Evolutionary conservation across 2,329 filamentous ascomycete genomes (phyloP).

Genomic region (Myriosclerotinia scirpicola): DNA sequence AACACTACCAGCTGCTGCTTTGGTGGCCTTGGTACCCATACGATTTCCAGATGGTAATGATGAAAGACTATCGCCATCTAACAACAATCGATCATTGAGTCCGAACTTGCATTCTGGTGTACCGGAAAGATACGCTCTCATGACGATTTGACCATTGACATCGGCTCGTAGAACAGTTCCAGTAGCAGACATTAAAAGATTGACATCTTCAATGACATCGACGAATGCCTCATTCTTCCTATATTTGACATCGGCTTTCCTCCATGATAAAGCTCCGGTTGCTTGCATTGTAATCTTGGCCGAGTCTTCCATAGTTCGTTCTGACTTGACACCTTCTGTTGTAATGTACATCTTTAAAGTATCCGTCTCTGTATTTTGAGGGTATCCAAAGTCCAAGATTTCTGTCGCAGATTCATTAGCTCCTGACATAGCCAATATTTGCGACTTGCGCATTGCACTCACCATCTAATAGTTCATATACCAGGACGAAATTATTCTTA

Average conservation of each 20-base stretch:
- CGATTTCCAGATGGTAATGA: conserved; percentile 72
- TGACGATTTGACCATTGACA: conserved; percentile 95
- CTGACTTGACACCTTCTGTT: conserved; percentile 96
- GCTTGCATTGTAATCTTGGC: conserved; percentile 99
- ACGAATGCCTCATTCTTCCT: conserved; percentile 99
- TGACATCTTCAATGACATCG: conserved; percentile 98
- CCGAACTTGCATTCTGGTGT: conserved; percentile 99
- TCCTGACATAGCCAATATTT: background rate
- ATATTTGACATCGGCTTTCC: conserved; percentile 96
- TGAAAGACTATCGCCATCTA: conserved; percentile 73
- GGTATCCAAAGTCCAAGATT: conserved; percentile 98
- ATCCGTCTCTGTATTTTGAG: conserved; percentile 97
- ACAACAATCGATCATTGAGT: conserved; percentile 87
- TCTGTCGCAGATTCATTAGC: conserved; percentile 53
- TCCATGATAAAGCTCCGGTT: conserved; percentile 94
- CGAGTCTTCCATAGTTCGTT: conserved; percentile 82
- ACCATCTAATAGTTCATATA: conserved; percentile 97
- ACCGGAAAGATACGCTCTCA: conserved; percentile 95
- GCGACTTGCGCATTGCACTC: conserved; percentile 35
- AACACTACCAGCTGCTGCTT: conserved; percentile 91
- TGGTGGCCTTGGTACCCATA: conserved; percentile 83
- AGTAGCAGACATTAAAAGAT: conserved; percentile 97
- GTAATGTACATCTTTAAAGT: conserved; percentile 99
- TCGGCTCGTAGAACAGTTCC: conserved; percentile 93
- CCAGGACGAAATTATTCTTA: conserved; percentile 99